Conservation (phyloP, 1,139 yeast species). For the Suhomyces yuchorum region DNA sequence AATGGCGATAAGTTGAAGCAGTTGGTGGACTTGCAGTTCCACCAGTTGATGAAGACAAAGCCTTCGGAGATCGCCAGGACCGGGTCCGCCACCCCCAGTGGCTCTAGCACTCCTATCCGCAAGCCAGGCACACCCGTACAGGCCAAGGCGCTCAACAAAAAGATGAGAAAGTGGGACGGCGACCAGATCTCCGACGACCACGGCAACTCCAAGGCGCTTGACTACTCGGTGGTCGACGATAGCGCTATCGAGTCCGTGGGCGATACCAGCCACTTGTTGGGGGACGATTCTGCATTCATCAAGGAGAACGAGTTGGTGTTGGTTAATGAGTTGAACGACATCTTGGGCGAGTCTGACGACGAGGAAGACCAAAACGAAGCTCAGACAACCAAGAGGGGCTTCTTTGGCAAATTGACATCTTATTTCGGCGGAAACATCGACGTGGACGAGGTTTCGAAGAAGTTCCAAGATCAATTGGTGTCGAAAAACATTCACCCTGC, state of each 20-base stretch:
- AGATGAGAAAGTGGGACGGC: constrained; percentile 52
- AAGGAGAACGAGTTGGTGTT: constrained; percentile 45
- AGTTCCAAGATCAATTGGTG: constrained; percentile 46
- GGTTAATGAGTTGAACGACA: constrained; percentile 46
- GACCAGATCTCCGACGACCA: constrained; percentile 21
- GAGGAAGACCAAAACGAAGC: constrained; percentile 19
- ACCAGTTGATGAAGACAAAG: constrained; percentile 34
- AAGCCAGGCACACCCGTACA: constrained; percentile 15
- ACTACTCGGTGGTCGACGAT: constrained; percentile 34
- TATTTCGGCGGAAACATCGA: constrained; percentile 44
- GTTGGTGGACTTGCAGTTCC: constrained; percentile 45
- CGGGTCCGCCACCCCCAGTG: constrained; percentile 14
- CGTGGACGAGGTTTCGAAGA: constrained; percentile 43
- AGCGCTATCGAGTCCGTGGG: constrained; percentile 49
- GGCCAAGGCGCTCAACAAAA: constrained; percentile 24
- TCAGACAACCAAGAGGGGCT: constrained; percentile 21
- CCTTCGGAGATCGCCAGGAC: constrained; percentile 14
- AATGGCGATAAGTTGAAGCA: constrained; percentile 29
- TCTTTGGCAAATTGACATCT: constrained; percentile 40
- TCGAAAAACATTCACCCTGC: constrained; percentile 48
- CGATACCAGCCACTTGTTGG: constrained; percentile 30
- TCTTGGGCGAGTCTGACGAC: constrained; percentile 37
- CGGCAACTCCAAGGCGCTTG: constrained; percentile 30
- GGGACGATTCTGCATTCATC: constrained; percentile 39
- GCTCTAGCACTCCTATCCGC: constrained; percentile 21